Evolutionary conservation across 2,329 filamentous ascomycete species (phyloP).

Genomic region (Dothistroma pini): DNA sequence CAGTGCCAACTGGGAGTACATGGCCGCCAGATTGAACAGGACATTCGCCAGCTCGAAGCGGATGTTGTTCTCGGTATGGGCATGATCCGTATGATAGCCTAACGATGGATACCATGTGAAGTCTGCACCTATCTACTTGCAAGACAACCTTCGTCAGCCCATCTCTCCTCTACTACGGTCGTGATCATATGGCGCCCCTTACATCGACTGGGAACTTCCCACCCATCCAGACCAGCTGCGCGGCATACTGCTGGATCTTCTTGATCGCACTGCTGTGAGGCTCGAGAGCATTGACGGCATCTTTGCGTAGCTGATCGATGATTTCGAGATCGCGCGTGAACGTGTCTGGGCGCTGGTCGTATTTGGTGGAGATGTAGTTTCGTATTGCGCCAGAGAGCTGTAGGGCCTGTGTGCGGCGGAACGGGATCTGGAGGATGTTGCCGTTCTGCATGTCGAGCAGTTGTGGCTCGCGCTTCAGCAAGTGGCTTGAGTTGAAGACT

Average conservation of each 20-base stretch:
- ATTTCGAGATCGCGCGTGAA: conserved; percentile 84
- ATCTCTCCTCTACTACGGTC: neutral
- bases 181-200: conserved; percentile 31
- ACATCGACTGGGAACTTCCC: conserved; percentile 97
- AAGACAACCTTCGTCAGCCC: conserved; percentile 10
- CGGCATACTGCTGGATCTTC: conserved; percentile 87
- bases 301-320: conserved; percentile 76
- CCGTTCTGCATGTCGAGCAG: conserved; percentile 26
- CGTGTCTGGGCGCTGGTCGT: conserved; percentile 98
- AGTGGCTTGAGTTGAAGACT: neutral
- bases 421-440: conserved; percentile 75
- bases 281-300: conserved; percentile 86
- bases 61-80: conserved; percentile 55
- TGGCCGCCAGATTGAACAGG: conserved; percentile 85
- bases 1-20: conserved; percentile 89
- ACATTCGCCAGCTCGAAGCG: conserved; percentile 87
- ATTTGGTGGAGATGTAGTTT: conserved; percentile 95
- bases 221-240: conserved; percentile 86
- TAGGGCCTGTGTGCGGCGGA: conserved; percentile 77
- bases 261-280: conserved; percentile 80
- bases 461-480: neutral
- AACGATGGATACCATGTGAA: conserved; percentile 95
- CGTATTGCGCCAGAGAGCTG: conserved; percentile 79
- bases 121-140: conserved; percentile 74
- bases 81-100: conserved; percentile 56